Conservation (phyloP, 148 eudicot genomes). For the Amaranthus hypochondriacus region DNA sequence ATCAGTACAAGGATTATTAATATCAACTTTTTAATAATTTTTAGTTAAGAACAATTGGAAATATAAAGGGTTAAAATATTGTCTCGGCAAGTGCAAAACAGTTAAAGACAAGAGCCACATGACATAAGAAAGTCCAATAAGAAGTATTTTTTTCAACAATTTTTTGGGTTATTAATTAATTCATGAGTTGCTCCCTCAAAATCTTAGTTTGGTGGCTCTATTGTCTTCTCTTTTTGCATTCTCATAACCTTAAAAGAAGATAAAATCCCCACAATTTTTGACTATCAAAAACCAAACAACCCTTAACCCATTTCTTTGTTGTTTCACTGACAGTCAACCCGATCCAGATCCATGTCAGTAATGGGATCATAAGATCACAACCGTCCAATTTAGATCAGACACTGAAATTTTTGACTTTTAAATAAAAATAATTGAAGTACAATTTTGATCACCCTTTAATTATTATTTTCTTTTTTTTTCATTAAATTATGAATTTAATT, state of each 20-base stretch:
- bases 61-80: too few species aligned
- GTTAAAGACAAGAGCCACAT: constrained; percentile 36
- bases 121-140: constrained; percentile 40
- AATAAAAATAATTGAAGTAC: neutral
- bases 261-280: constrained; percentile 30
- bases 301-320: neutral
- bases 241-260: constrained; percentile 43
- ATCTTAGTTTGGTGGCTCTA: constrained; percentile 37
- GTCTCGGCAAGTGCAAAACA: neutral
- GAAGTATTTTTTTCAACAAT: neutral
- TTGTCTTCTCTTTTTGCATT: constrained; percentile 40
- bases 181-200: constrained; percentile 29
- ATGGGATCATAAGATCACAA: constrained; percentile 43
- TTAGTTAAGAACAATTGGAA: too few species aligned
- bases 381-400: constrained; percentile 56
- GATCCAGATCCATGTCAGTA: constrained; percentile 46
- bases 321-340: constrained; percentile 41
- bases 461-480: too few species aligned
- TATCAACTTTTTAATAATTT: too few species aligned
- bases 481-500: neutral
- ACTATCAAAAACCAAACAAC: constrained; percentile 18
- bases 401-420: constrained; percentile 63
- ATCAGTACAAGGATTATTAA: too few species aligned
- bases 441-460: too few species aligned
- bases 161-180: constrained; percentile 24